Evolutionary conservation across 768 basidiomycete species (phyloP), one percentile per base, ranked within the genome.

Genomic region (Termitomyces sp.): DNA sequence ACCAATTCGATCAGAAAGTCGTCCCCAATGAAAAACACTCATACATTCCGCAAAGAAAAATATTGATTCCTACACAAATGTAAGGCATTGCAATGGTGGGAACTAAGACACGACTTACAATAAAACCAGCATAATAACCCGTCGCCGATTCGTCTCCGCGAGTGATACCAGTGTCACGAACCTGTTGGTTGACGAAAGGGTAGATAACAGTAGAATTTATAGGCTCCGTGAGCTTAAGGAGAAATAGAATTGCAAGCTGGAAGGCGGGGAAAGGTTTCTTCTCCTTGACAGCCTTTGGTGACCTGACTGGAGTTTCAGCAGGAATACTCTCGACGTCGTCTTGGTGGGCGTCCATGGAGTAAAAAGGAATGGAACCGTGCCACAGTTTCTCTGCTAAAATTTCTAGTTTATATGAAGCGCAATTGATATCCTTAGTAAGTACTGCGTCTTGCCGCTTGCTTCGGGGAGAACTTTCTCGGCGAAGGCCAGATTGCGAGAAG

Each of bases 41-140:
- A 72, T 51, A 43, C 65, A 65, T 64, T 76, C 74, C 13, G 72
- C 63, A 26, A 74, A 24, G 46, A 74, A 76, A 58, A 76, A 76
- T 1, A 66, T 54, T 10, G 75, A 76, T 64, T 75, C 73, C 75
- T 77, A 38, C 16, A 32, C 18, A 28, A 24, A 43, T 6, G 28
- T 53, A 14, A 38, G 36, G 44, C 18, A 56, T 7, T 2, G 4
- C 20, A 7, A 26, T 4, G 13, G 24, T 12, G 18, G 9, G n/a
- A 46, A 14, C 10, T 16, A 32, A 8, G 10, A 18, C 22, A 35
- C 20, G 3, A 65, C 72, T 61, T 54, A 76, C 79, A 42, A 81
- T 74, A 20, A 80, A 58, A 2, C 77, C 79, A 57, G 77, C 79
- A 63, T 76, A 80, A 61, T 80, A 80, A 2, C 77, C 79, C 1